phyloP scores from a whole-genome alignment of 768 basidiomycete species.

The Rubroboletus pulcherrimus region DNA sequence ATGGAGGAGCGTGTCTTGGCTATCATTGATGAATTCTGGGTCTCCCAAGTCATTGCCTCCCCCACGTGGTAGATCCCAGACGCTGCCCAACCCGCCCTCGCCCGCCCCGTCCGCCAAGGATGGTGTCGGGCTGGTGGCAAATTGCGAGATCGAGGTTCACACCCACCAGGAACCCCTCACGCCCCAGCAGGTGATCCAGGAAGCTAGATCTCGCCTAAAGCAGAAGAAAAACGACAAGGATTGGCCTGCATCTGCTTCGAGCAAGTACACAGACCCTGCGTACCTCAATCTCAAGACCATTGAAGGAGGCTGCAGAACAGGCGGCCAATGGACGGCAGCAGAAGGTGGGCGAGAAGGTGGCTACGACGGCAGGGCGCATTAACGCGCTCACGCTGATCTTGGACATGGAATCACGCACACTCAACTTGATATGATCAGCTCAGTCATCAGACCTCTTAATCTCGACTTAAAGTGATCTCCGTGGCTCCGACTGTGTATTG shows the following conservation, averaged over 20 bases:
- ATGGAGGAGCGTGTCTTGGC: slow-evolving; percentile 74
- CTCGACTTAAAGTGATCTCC: too few relatives aligned
- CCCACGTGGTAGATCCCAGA: slow-evolving; percentile 58
- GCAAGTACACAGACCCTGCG: slow-evolving; percentile 56
- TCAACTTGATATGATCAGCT: too few relatives aligned
- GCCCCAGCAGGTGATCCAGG: slow-evolving; percentile 76
- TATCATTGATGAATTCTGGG: slow-evolving; percentile 50
- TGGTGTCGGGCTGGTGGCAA: slow-evolving; percentile 62
- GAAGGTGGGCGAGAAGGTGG: too few relatives aligned
- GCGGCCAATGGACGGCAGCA: too few relatives aligned
- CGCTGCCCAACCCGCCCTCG: slow-evolving; percentile 54
- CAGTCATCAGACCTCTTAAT: too few relatives aligned
- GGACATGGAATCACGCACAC: too few relatives aligned
- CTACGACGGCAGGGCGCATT: too few relatives aligned
- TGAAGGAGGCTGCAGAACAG: too few relatives aligned
- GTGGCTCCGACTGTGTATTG: too few relatives aligned
- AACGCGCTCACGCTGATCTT: too few relatives aligned
- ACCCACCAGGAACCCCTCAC: slow-evolving; percentile 74
- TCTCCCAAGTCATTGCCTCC: slow-evolving; percentile 47
- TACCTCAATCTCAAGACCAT: slow-evolving; percentile 48
- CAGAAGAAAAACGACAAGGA: slow-evolving; percentile 49
- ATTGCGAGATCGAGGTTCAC: slow-evolving; percentile 72
- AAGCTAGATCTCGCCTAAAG: slow-evolving; percentile 65
- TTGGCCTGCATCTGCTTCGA: slow-evolving; percentile 53
- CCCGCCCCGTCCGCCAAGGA: slow-evolving; percentile 66